Evolutionary conservation across 164 flowering plant genomes (phyloP).

Genomic region (Akebia trifoliata): DNA sequence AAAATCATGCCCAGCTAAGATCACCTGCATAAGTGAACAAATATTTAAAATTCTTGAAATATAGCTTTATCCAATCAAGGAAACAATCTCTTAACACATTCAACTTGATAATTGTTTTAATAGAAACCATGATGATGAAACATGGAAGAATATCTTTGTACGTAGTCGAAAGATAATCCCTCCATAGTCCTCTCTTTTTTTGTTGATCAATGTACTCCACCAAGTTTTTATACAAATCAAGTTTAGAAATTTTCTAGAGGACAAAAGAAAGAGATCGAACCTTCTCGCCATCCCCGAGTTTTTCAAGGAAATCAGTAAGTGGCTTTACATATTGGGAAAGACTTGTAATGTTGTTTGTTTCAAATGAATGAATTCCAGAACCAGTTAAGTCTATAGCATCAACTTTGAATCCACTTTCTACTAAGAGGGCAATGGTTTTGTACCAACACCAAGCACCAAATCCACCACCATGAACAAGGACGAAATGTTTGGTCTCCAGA

Average conservation of each 20-base stretch:
- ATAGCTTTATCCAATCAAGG: no score
- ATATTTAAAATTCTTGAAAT: no score
- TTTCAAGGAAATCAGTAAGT: no score
- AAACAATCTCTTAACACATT: not conserved
- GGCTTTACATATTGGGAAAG: constrained; percentile 83
- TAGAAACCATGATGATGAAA: not conserved
- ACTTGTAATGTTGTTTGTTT: constrained; percentile 65
- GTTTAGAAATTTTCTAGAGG: not conserved
- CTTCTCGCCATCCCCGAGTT: constrained; percentile 65
- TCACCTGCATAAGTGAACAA: constrained; percentile 83
- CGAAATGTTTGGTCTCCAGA: constrained; percentile 66
- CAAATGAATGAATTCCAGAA: constrained; percentile 73
- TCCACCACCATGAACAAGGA: constrained; percentile 96
- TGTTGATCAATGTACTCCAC: not conserved
- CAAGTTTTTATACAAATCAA: not conserved
- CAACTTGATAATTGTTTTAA: not conserved
- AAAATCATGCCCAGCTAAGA: constrained; percentile 87
- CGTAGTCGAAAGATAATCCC: not conserved
- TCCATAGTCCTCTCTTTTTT: not conserved
- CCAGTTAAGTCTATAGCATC: constrained; percentile 84
- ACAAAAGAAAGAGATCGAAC: constrained; percentile 22
- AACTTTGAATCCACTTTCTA: constrained; percentile 74
- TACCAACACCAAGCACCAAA: constrained; percentile 99
- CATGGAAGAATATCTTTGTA: not conserved
- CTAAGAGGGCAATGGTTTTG: constrained; percentile 82